phyloP scores from a whole-genome alignment of 2,329 filamentous ascomycete species.

The Colletotrichum lindemuthianum region DNA sequence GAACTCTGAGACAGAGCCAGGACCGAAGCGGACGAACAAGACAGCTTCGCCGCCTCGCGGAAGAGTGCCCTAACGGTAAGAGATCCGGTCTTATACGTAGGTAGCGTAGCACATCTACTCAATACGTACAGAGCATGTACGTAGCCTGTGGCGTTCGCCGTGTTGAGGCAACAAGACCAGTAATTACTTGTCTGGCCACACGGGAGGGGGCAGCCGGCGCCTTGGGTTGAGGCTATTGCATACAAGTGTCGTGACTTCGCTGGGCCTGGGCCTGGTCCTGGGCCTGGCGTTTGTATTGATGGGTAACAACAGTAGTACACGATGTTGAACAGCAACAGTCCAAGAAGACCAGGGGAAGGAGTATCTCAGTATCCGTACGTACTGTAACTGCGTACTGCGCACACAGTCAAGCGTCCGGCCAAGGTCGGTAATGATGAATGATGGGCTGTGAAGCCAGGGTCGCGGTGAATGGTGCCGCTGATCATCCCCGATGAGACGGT shows the following conservation, averaged over 20 bases:
- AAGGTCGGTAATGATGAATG: neutral
- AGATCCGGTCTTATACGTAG: neutral
- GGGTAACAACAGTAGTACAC: no score
- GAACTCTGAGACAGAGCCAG: constrained; percentile 34
- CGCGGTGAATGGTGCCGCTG: constrained; percentile 22
- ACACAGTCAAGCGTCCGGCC: constrained; percentile 10
- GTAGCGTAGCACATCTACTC: neutral
- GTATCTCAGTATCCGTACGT: no score
- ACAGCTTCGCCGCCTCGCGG: constrained; percentile 11
- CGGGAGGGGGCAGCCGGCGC: neutral
- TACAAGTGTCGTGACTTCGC: constrained; percentile 14
- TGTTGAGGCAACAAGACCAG: constrained; percentile 12
- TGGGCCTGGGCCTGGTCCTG: no score
- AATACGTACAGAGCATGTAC: neutral
- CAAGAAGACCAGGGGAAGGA: no score
- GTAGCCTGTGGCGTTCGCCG: neutral
- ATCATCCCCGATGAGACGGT: constrained; percentile 30
- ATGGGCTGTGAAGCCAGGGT: constrained; percentile 16
- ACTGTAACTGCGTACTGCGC: no score
- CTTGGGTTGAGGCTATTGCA: constrained; percentile 10
- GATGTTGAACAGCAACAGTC: no score
- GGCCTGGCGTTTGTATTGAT: no score
- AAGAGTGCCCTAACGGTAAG: constrained; percentile 13
- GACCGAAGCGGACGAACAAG: constrained; percentile 25
- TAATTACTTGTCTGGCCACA: constrained; percentile 1